Evolutionary conservation across 495 filamentous ascomycete genomes (phyloP).

Genomic region (Neurospora tetraspora): DNA sequence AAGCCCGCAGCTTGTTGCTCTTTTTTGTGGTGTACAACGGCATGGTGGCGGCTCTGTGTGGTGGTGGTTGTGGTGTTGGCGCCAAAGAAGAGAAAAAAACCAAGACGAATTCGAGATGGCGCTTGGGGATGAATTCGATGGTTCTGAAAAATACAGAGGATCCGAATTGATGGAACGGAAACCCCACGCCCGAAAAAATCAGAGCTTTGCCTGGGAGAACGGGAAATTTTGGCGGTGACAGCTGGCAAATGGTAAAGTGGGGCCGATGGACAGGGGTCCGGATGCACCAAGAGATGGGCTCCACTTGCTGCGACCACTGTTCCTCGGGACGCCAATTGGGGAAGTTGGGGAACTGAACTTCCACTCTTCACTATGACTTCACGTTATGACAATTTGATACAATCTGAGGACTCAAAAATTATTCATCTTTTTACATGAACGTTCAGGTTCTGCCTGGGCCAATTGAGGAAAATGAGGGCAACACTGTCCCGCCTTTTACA

Average conservation of each 20-base stretch:
- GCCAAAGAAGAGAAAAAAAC: not conserved
- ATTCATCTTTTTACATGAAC: no score
- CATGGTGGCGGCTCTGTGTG: slow-evolving; percentile 17
- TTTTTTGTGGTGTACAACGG: slow-evolving; percentile 17
- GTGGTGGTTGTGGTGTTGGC: not conserved
- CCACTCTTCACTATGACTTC: not conserved
- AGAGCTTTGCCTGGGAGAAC: slow-evolving; percentile 1
- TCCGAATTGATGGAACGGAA: not conserved
- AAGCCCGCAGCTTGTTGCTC: slow-evolving; percentile 26
- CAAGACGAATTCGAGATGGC: not conserved
- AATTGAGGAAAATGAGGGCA: no score
- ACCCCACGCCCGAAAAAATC: slow-evolving; percentile 22
- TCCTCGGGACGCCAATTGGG: not conserved
- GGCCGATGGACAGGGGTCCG: not conserved
- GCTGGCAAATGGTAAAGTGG: slow-evolving; percentile 26
- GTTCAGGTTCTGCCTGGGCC: no score
- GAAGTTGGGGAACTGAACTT: not conserved
- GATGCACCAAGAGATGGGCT: not conserved
- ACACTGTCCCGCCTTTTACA: slow-evolving; percentile 48
- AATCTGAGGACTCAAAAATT: no score
- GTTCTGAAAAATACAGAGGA: not conserved
- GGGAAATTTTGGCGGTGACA: slow-evolving; percentile 39
- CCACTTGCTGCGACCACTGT: not conserved
- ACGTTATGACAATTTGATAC: not conserved
- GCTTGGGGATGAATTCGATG: not conserved